Base-by-base conservation (phyloP, 495 filamentous ascomycete species). In the Aspergillus asperescens region DNA sequence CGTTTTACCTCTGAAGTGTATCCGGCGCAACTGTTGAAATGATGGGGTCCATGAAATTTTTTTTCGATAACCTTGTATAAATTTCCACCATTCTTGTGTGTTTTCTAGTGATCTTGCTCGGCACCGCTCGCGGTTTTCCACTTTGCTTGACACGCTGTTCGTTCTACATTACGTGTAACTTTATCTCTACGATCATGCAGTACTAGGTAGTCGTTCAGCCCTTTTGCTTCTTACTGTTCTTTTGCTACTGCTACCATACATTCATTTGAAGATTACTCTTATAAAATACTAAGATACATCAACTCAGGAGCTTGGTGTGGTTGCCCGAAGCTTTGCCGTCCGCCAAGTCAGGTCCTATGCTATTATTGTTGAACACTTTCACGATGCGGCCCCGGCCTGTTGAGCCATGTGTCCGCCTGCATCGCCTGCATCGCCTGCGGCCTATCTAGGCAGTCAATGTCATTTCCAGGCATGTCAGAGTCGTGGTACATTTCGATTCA, bases 181-280 rank as follows among this genome's bases (percentile, higher is more conserved):
- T 62, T 71, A 71, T 24, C 44, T 54, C 38, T 8, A 54, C 60
- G 56, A 68, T 67, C 58, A 71, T 67, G 62, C 63, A 65, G 67
- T 66, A 47, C 60, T 69, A 35, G 32, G 32, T 35, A 61, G 60
- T 70, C 31, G 42, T 28, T 32, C 24, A 32, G 19, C 50, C 27
- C 19, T 23, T 20, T 55, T 12, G 16, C 24, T 38, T 48, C 12
- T 37, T 25, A 20, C 32, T 22, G 24, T 56, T 52, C 25, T 19
- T 51, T 54, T 45, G 6, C 7, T 20, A 22, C 10, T 38, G 50
- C 31, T 46, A 37, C 10, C 12, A 16, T 48, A 15, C 18, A 48
- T 19, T 41, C 24, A 23, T 27, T 16, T 38, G 7, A 22, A 51
- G 10, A 42, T n/a, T 8, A 3, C 41, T 39, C 15, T 29, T 7